Percentiles rank a stretch among this genome's conserved stretches.
Evolutionary conservation across 2,329 filamentous ascomycete genomes (phyloP).

Genomic region (Ascosphaera apis): DNA sequence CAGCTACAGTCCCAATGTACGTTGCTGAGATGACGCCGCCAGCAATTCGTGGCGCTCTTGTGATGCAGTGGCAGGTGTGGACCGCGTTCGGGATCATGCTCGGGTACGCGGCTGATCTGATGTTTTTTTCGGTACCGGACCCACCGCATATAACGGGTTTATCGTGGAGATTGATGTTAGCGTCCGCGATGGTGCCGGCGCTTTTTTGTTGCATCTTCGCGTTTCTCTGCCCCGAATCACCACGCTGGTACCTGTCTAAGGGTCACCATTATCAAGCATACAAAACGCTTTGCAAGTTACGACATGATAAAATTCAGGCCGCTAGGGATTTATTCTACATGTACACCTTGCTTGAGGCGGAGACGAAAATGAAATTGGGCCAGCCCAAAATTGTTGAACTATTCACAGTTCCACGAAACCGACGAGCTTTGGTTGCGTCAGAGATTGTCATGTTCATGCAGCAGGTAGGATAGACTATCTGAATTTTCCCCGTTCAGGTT

Average conservation of each 20-base stretch:
- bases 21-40: conserved; percentile 52
- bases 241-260: conserved; percentile 26
- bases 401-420: conserved; percentile 36
- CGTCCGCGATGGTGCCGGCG: conserved; percentile 39
- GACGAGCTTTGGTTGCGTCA: conserved; percentile 35
- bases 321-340: conserved; percentile 24
- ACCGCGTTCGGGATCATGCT: conserved; percentile 28
- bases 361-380: conserved; percentile 29
- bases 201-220: conserved; percentile 34
- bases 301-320: conserved; percentile 21
- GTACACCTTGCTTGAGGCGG: conserved; percentile 34
- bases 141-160: conserved; percentile 30
- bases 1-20: conserved; percentile 53
- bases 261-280: conserved; percentile 20
- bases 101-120: conserved; percentile 37
- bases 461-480: conserved; percentile 19
- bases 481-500: background rate
- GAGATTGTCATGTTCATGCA: conserved; percentile 47
- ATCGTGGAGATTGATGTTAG: conserved; percentile 48
- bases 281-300: conserved; percentile 20
- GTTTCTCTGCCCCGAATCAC: conserved; percentile 36
- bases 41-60: conserved; percentile 46
- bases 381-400: conserved; percentile 32
- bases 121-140: conserved; percentile 34
- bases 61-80: conserved; percentile 59